Percentiles rank a stretch among this genome's conserved stretches.
These are phyloP conservation scores for Henckelia pumila DNA, from an alignment of 257 asterid species.

Conservation along the genomic window DNA sequence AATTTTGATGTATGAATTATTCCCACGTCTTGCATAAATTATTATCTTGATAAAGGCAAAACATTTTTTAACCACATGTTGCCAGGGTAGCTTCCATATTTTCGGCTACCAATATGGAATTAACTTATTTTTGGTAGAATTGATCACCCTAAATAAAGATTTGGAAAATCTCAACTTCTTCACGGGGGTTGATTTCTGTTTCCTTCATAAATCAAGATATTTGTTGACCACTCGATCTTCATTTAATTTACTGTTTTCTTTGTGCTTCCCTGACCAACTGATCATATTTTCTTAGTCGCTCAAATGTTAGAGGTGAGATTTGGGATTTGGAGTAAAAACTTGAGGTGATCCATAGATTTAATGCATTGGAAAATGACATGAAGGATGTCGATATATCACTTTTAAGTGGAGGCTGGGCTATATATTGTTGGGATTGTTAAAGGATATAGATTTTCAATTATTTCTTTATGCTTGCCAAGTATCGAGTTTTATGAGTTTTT, in stretches of 20 bases:
- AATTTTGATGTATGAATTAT: too few relatives aligned
- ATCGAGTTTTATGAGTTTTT: not conserved
- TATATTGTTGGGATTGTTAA: not conserved
- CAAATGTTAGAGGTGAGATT: not conserved
- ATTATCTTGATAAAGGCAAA: too few relatives aligned
- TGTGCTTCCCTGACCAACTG: not conserved
- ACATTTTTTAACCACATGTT: too few relatives aligned
- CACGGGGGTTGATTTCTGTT: too few relatives aligned
- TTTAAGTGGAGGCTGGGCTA: not conserved
- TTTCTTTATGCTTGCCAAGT: not conserved
- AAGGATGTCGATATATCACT: not conserved
- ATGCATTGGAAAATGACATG: not conserved
- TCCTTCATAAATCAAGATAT: not conserved
- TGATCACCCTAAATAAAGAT: too few relatives aligned
- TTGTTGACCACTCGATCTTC: not conserved
- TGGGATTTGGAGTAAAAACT: not conserved
- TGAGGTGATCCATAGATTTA: not conserved
- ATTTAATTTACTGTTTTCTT: too few relatives aligned
- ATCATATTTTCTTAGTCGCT: not conserved
- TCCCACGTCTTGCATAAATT: too few relatives aligned
- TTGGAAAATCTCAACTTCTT: not conserved
- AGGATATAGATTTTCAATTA: not conserved
- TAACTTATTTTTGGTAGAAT: too few relatives aligned
- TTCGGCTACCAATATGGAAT: too few relatives aligned
- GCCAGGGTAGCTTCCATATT: too few relatives aligned